These are phyloP conservation scores for Claviceps africana DNA, from an alignment of 2,329 filamentous ascomycete species.

Conservation along the genomic window DNA sequence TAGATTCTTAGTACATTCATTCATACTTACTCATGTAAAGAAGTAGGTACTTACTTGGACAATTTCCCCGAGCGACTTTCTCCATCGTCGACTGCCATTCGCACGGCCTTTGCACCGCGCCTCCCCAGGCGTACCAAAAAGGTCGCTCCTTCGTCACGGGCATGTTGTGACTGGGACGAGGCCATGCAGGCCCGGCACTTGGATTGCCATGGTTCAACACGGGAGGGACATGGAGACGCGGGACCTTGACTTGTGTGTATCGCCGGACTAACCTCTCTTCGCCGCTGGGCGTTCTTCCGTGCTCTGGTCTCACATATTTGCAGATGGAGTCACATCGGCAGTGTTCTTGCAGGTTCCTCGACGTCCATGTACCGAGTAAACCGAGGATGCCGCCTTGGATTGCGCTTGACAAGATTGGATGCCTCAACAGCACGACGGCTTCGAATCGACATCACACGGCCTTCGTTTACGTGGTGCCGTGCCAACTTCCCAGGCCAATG, in stretches of 20 bases:
- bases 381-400: not conserved
- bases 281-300: not conserved
- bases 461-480: not conserved
- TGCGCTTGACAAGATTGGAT: not conserved
- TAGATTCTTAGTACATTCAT: not conserved
- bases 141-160: not conserved
- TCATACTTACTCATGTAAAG: not conserved
- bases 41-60: not conserved
- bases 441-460: not conserved
- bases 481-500: not conserved
- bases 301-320: not conserved
- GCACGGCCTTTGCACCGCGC: not conserved
- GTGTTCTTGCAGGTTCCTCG: not conserved
- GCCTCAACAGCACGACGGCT: not conserved
- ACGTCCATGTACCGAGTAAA: not conserved
- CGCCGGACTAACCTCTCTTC: not conserved
- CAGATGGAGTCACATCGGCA: not conserved
- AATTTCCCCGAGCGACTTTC: not conserved
- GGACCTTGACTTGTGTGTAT: not conserved
- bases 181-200: not conserved
- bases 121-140: not conserved
- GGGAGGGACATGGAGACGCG: not conserved
- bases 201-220: not conserved
- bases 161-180: not conserved
- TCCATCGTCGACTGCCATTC: not conserved